Evolutionary conservation across 345 rosid genomes (phyloP).

Genomic region (Geranium rotundifolium): DNA sequence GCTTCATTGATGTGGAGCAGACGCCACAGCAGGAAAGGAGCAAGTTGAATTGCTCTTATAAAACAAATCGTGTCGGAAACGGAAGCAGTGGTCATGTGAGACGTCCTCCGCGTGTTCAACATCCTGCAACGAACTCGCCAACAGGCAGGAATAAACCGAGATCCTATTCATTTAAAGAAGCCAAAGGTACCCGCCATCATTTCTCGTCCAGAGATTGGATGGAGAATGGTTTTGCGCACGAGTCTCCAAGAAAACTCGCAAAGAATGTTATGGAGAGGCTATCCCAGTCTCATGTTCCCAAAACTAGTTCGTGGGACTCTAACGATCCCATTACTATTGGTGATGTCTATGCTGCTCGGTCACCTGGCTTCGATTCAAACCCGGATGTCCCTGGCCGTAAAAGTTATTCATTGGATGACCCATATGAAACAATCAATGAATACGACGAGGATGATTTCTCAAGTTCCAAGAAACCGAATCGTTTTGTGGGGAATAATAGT

Average conservation of each 20-base stretch:
- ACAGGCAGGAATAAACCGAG: slow-evolving; percentile 38
- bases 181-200: slow-evolving; percentile 25
- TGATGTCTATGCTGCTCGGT: slow-evolving; percentile 45
- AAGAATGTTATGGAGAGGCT: slow-evolving; percentile 81
- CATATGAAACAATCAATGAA: slow-evolving; percentile 26
- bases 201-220: slow-evolving; percentile 47
- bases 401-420: slow-evolving; percentile 30
- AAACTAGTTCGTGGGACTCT: slow-evolving; percentile 33
- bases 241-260: slow-evolving; percentile 75
- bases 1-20: slow-evolving; percentile 92
- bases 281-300: slow-evolving; percentile 40
- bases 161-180: slow-evolving; percentile 69
- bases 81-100: slow-evolving; percentile 24
- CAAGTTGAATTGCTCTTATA: slow-evolving; percentile 33
- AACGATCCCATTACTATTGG: slow-evolving; percentile 64
- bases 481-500: slow-evolving; percentile 13
- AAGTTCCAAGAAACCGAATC: slow-evolving; percentile 5
- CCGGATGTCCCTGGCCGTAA: slow-evolving; percentile 32
- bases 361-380: slow-evolving; percentile 33
- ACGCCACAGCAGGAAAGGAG: slow-evolving; percentile 51
- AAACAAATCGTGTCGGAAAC: slow-evolving; percentile 27
- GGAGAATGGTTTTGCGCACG: slow-evolving; percentile 53
- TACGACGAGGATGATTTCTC: slow-evolving; percentile 23
- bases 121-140: slow-evolving; percentile 60
- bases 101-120: slow-evolving; percentile 62